A percentile compares a stretch with the other conserved stretches of the same genome.
These are phyloP conservation scores for Fusarium napiforme DNA, from an alignment of 2,329 filamentous ascomycete species.

Conservation along the genomic window DNA sequence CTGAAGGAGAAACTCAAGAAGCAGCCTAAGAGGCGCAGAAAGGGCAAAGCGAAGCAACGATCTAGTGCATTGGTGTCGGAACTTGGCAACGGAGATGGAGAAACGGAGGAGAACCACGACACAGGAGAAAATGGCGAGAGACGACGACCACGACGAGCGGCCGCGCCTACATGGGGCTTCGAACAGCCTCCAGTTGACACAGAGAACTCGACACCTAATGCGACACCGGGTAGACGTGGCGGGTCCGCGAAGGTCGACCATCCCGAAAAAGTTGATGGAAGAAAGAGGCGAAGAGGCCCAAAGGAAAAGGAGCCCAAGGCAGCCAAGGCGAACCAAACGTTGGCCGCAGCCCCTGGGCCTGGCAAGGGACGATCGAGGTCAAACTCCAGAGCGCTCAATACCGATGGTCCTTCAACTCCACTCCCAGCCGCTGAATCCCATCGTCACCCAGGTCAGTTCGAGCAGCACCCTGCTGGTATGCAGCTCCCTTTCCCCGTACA, in stretches of 20 bases:
- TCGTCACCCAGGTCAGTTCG: constrained; percentile 57
- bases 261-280: constrained; percentile 58
- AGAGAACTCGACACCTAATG: constrained; percentile 66
- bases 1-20: constrained; percentile 81
- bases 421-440: constrained; percentile 53
- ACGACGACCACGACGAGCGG: constrained; percentile 70
- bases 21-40: constrained; percentile 69
- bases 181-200: constrained; percentile 70
- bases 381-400: constrained; percentile 61
- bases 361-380: constrained; percentile 65
- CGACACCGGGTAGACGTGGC: constrained; percentile 67
- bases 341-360: constrained; percentile 59
- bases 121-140: constrained; percentile 69
- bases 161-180: constrained; percentile 77
- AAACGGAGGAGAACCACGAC: constrained; percentile 66
- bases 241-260: constrained; percentile 56
- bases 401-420: constrained; percentile 55
- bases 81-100: constrained; percentile 68
- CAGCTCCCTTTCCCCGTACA: constrained; percentile 55
- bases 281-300: constrained; percentile 52
- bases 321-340: constrained; percentile 54
- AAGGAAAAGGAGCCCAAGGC: constrained; percentile 57
- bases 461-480: constrained; percentile 54
- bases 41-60: constrained; percentile 67
- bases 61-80: constrained; percentile 75